phyloP scores from a whole-genome alignment of 78 protist species.

The Dictyostelium firmibasis region DNA sequence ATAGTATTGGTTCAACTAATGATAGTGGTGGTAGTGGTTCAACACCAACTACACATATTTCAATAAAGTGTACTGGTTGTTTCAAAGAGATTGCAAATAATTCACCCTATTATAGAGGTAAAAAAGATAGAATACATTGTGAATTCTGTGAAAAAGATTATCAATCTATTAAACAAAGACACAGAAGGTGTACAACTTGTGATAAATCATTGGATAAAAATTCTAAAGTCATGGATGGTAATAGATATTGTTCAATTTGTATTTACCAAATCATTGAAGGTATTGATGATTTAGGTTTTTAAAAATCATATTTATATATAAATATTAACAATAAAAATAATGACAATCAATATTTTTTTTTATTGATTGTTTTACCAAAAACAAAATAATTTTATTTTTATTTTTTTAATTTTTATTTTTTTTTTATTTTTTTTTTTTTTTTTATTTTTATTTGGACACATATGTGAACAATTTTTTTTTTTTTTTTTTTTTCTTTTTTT shows the following conservation, averaged over 20 bases:
- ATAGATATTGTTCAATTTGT: constrained; percentile 45
- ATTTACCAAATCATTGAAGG: constrained; percentile 33
- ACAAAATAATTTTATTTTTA: no score
- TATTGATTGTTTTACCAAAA: no score
- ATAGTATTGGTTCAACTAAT: not conserved
- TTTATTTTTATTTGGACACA: no score
- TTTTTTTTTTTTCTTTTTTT: not conserved
- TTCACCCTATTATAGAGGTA: constrained; percentile 16
- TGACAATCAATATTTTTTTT: no score
- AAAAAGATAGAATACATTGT: constrained; percentile 66
- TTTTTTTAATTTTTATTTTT: no score
- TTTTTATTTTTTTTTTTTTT: no score
- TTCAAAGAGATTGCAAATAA: constrained; percentile 13
- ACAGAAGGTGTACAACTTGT: constrained; percentile 53
- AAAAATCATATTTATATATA: not conserved
- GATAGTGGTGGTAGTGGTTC: not conserved
- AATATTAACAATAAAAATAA: no score
- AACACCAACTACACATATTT: not conserved
- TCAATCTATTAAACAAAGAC: constrained; percentile 42
- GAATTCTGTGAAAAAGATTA: constrained; percentile 64
- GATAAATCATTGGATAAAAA: constrained; percentile 35
- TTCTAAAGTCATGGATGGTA: constrained; percentile 27
- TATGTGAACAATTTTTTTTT: no score
- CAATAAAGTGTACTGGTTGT: constrained; percentile 53
- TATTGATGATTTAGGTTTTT: constrained; percentile 57